phyloP scores from a whole-genome alignment of 768 basidiomycete species.

The Myochromella boudieri region DNA sequence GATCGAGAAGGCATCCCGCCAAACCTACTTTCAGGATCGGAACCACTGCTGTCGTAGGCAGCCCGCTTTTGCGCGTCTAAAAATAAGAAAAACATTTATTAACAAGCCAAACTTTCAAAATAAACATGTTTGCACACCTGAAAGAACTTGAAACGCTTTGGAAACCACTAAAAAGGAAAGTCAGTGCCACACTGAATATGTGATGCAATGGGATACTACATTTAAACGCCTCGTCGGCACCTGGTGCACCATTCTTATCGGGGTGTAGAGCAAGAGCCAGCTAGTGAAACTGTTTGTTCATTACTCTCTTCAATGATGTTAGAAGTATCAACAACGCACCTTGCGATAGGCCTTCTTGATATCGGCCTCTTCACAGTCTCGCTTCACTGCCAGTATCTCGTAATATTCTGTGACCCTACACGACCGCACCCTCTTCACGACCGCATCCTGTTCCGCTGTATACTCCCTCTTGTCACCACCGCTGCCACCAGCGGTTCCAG shows the following conservation, averaged over 20 bases:
- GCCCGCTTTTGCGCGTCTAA: slow-evolving; percentile 86
- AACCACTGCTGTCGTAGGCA: slow-evolving; percentile 79
- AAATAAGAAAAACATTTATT: slow-evolving; percentile 6
- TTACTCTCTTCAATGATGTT: neutral
- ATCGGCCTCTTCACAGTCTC: slow-evolving; percentile 79
- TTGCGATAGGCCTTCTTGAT: slow-evolving; percentile 97
- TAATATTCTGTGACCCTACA: slow-evolving; percentile 94
- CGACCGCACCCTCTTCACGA: slow-evolving; percentile 81
- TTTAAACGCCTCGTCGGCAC: slow-evolving; percentile 98
- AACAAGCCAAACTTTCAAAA: neutral
- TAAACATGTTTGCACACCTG: slow-evolving; percentile 44
- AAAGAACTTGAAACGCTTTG: slow-evolving; percentile 94
- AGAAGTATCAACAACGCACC: slow-evolving; percentile 42
- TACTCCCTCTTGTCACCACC: slow-evolving; percentile 81
- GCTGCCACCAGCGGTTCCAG: slow-evolving; percentile 55
- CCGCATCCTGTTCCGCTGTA: slow-evolving; percentile 76
- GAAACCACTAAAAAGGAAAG: slow-evolving; percentile 74
- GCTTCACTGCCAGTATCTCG: slow-evolving; percentile 80
- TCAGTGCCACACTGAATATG: slow-evolving; percentile 1
- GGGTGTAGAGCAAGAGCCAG: slow-evolving; percentile 88
- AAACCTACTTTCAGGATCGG: slow-evolving; percentile 86
- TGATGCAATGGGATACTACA: slow-evolving; percentile 47
- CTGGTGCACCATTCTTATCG: slow-evolving; percentile 96
- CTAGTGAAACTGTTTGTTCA: slow-evolving; percentile 33
- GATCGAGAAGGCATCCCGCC: slow-evolving; percentile 63